A percentile compares a stretch with the other conserved stretches of the same genome.
Conservation (phyloP, 768 basidiomycete genomes). For the Grammothele lineata region DNA sequence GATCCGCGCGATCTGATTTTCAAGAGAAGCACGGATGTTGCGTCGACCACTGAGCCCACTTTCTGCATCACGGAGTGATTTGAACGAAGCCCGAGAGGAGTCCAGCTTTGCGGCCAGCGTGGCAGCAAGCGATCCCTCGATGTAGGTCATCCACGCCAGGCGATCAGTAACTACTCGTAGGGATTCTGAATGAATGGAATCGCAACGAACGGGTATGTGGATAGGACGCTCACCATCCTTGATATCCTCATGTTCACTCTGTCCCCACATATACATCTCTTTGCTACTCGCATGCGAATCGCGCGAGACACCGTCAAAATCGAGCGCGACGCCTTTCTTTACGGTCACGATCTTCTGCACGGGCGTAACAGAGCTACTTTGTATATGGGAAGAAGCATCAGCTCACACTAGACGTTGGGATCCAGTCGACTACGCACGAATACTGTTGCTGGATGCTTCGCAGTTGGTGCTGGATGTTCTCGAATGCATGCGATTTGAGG, state of each 20-base stretch:
- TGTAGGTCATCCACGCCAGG: constrained; percentile 76
- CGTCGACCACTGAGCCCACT: constrained; percentile 54
- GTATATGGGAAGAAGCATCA: neutral
- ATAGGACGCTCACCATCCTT: constrained; percentile 53
- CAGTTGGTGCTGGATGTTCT: constrained; percentile 64
- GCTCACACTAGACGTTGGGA: neutral
- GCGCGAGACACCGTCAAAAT: constrained; percentile 61
- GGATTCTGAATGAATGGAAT: too few relatives aligned
- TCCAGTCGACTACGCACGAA: constrained; percentile 36
- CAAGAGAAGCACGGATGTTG: constrained; percentile 51
- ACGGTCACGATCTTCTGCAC: constrained; percentile 77
- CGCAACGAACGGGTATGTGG: neutral
- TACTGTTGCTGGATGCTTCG: constrained; percentile 74
- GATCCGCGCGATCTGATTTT: constrained; percentile 56
- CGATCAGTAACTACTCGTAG: constrained; percentile 62
- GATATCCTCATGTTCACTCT: constrained; percentile 63
- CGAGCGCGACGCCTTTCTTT: constrained; percentile 74
- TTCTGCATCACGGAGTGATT: constrained; percentile 72
- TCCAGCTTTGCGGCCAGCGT: constrained; percentile 62
- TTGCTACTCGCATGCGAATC: constrained; percentile 74
- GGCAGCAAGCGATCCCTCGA: constrained; percentile 62
- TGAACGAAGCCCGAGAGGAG: constrained; percentile 59
- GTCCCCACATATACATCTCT: constrained; percentile 84
- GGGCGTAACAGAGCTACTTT: constrained; percentile 50
- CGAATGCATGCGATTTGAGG: constrained; percentile 40